Percentiles rank a stretch among this genome's conserved stretches.
Evolutionary conservation across 805 yeast species (phyloP).

Genomic region (Starmerella roubikii): DNA sequence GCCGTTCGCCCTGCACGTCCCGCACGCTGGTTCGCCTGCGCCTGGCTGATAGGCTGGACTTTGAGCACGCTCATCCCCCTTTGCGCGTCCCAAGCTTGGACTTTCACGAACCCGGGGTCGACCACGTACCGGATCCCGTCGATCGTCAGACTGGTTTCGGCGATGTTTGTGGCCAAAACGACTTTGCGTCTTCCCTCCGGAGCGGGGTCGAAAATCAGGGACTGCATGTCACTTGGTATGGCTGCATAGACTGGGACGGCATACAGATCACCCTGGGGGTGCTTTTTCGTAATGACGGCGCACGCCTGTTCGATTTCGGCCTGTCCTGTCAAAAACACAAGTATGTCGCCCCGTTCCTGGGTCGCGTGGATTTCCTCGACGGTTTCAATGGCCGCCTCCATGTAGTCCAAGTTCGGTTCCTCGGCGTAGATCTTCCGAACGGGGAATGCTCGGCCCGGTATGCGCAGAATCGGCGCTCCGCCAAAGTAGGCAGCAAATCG

Average conservation of each 20-base stretch:
- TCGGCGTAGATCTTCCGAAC: constrained; percentile 74
- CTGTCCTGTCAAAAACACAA: constrained; percentile 89
- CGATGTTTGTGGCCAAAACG: constrained; percentile 89
- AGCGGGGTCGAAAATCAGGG: constrained; percentile 72
- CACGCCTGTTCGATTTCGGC: constrained; percentile 87
- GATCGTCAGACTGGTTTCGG: constrained; percentile 91
- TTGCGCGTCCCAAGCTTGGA: constrained; percentile 74
- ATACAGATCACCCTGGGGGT: constrained; percentile 45
- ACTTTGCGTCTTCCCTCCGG: constrained; percentile 70
- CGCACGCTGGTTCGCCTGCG: constrained; percentile 91
- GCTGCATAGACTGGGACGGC: constrained; percentile 86
- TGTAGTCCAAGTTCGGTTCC: constrained; percentile 80
- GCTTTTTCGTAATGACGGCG: constrained; percentile 43
- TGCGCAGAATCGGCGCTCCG: constrained; percentile 71
- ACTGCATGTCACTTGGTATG: constrained; percentile 72
- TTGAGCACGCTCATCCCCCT: constrained; percentile 80
- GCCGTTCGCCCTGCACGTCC: constrained; percentile 98
- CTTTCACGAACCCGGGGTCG: constrained; percentile 91
- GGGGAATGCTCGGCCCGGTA: constrained; percentile 90
- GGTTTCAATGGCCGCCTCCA: constrained; percentile 79
- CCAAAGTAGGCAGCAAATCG: constrained; percentile 72
- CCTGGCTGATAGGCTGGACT: constrained; percentile 81
- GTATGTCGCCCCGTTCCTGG: constrained; percentile 57
- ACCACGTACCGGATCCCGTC: constrained; percentile 92
- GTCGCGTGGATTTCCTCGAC: constrained; percentile 71